phyloP scores from a whole-genome alignment of 148 eudicot species.

The Vaccinium myrtillus region DNA sequence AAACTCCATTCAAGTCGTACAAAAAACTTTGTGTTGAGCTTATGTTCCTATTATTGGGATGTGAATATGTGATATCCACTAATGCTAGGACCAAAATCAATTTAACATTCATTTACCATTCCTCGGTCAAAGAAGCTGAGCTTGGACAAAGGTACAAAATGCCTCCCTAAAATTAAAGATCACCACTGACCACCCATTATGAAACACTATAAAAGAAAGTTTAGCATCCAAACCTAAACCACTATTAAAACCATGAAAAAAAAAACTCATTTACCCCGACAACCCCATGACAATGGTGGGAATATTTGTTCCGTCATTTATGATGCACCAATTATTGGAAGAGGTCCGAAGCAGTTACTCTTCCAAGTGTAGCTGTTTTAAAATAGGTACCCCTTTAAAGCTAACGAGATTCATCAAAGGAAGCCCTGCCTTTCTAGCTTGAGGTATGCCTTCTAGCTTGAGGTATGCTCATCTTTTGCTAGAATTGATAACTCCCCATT shows the following conservation, averaged over 20 bases:
- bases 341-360: conserved; percentile 80
- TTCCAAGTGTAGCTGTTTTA: conserved; percentile 69
- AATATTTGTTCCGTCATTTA: conserved; percentile 65
- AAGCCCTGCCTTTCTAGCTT: conserved; percentile 34
- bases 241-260: background rate
- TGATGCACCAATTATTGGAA: conserved; percentile 78
- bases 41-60: background rate
- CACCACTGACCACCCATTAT: background rate
- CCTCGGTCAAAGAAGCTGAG: too few species aligned
- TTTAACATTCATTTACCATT: too few species aligned
- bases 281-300: conserved; percentile 76
- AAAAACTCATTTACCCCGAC: conserved; percentile 50
- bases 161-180: too few species aligned
- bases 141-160: too few species aligned
- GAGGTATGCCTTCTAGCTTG: conserved; percentile 35
- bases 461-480: conserved; percentile 28
- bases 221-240: background rate
- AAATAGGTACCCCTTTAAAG: conserved; percentile 51
- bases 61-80: background rate
- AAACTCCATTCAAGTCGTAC: background rate
- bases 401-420: conserved; percentile 70
- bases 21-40: too few species aligned
- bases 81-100: too few species aligned
- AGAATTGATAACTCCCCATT: conserved; percentile 11
- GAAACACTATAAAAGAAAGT: background rate